Evolutionary conservation across 345 rosid genomes (phyloP).

Genomic region (Eucalyptus curtisii): DNA sequence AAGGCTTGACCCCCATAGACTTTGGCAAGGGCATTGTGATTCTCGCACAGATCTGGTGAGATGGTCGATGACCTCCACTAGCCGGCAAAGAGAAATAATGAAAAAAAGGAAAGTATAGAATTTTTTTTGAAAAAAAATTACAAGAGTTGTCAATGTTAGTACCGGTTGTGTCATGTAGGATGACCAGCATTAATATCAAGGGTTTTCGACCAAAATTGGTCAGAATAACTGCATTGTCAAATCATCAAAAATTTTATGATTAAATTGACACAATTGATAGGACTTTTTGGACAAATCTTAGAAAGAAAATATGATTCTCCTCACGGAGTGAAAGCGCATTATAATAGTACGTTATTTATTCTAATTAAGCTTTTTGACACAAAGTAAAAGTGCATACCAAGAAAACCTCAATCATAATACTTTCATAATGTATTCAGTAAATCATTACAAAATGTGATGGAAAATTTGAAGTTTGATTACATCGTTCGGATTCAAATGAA

Average conservation of each 20-base stretch:
- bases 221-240: accelerated
- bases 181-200: accelerated
- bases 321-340: neutral
- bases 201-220: accelerated
- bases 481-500: neutral
- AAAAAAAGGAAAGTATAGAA: accelerated
- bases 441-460: neutral
- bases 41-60: accelerated
- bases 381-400: neutral
- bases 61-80: neutral
- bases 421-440: neutral
- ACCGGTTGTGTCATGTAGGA: accelerated
- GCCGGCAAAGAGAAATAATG: accelerated
- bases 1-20: neutral
- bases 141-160: accelerated
- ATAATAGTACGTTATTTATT: neutral
- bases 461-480: neutral
- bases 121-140: accelerated
- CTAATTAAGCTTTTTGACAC: neutral
- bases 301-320: neutral
- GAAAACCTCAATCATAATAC: neutral
- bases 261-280: neutral
- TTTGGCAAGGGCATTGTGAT: neutral
- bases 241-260: neutral
- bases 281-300: neutral